phyloP scores from a whole-genome alignment of 345 rosid species.

The Garcia nutans region DNA sequence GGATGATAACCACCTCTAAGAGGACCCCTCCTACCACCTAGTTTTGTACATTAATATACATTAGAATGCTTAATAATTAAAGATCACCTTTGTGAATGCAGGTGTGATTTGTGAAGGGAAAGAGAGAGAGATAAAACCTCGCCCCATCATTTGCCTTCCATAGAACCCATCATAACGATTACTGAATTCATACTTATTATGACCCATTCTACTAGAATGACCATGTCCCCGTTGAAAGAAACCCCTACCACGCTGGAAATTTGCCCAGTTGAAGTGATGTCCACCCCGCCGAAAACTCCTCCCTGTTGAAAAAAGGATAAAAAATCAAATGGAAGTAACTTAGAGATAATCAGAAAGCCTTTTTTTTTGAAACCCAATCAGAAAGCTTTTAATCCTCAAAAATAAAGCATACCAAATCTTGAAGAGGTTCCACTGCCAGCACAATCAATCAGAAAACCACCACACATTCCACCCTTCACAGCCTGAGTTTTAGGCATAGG shows the following conservation, averaged over 20 bases:
- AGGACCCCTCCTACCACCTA: slow-evolving; percentile 50
- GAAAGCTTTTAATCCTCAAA: slow-evolving; percentile 6
- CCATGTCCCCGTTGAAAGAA: slow-evolving; percentile 40
- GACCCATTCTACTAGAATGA: slow-evolving; percentile 38
- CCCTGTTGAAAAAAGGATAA: slow-evolving; percentile 31
- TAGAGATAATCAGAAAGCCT: slow-evolving; percentile 13
- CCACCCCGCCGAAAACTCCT: slow-evolving; percentile 46
- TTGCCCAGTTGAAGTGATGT: slow-evolving; percentile 32
- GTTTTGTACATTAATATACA: neutral
- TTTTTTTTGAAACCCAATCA: neutral
- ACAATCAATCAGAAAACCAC: slow-evolving; percentile 56
- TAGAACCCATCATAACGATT: slow-evolving; percentile 30
- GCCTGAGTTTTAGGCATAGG: slow-evolving; percentile 72
- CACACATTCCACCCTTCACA: slow-evolving; percentile 67
- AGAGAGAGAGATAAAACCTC: slow-evolving; percentile 32
- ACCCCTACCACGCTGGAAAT: slow-evolving; percentile 39
- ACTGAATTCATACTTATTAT: slow-evolving; percentile 32
- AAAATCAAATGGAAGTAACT: slow-evolving; percentile 5
- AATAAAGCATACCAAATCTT: slow-evolving; percentile 49
- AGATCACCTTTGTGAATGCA: neutral
- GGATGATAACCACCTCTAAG: slow-evolving; percentile 43
- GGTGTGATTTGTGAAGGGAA: neutral
- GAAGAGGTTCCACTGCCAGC: slow-evolving; percentile 32
- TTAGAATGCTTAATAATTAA: slow-evolving; percentile 15
- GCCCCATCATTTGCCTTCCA: slow-evolving; percentile 37